These are phyloP conservation scores for Taphrina deformans DNA, from an alignment of 1,139 yeast species.

Conservation along the genomic window DNA sequence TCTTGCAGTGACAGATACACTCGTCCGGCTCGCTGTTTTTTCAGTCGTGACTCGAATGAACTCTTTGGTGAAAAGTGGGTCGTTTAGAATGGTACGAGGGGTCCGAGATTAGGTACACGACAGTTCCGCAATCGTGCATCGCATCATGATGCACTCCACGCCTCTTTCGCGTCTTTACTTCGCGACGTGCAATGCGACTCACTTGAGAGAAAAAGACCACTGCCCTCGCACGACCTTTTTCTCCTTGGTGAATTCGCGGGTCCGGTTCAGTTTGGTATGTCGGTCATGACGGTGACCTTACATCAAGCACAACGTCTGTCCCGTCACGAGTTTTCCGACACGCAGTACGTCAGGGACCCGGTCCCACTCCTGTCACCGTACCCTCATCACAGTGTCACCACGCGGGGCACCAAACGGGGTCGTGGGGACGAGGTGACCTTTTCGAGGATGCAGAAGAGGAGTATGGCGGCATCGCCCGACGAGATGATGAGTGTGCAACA, in stretches of 20 bases:
- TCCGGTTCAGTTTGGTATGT: too few species aligned
- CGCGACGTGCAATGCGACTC: too few species aligned
- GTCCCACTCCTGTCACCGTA: too few species aligned
- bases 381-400: neutral
- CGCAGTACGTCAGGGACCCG: neutral
- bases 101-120: neutral
- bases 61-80: too few species aligned
- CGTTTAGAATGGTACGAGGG: too few species aligned
- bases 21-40: neutral
- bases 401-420: neutral
- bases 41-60: too few species aligned
- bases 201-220: too few species aligned
- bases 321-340: neutral
- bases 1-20: neutral
- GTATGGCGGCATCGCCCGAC: neutral
- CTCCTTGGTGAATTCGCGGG: too few species aligned
- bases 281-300: slow-evolving; percentile 24
- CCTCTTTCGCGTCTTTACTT: neutral
- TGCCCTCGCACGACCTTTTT: too few species aligned
- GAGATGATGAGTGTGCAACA: neutral
- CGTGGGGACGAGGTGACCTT: neutral
- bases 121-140: neutral
- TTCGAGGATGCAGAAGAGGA: neutral
- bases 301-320: slow-evolving; percentile 24
- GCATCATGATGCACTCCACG: neutral